Evolutionary conservation across 192 early-diverging fungal species (phyloP).

Genomic region (Coemansia sp.): DNA sequence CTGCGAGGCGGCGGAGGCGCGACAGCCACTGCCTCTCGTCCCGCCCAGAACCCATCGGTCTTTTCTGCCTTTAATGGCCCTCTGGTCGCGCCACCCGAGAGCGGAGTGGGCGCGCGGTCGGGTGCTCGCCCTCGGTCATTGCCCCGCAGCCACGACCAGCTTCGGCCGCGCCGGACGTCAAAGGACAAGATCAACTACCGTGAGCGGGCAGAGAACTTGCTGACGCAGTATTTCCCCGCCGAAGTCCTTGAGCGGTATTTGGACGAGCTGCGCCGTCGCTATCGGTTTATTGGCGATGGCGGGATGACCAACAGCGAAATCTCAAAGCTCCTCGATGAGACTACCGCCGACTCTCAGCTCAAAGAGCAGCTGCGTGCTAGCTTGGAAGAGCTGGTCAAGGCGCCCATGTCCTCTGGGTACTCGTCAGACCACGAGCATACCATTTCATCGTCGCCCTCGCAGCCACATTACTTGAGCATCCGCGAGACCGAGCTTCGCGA

Average conservation of each 20-base stretch:
- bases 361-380: constrained; percentile 56
- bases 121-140: constrained; percentile 27
- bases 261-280: constrained; percentile 52
- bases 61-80: constrained; percentile 53
- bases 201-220: constrained; percentile 47
- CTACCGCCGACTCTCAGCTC: constrained; percentile 35
- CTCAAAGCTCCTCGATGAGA: constrained; percentile 36
- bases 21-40: constrained; percentile 7
- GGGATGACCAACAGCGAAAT: constrained; percentile 51
- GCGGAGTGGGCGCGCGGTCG: constrained; percentile 5
- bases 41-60: constrained; percentile 3
- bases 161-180: constrained; percentile 28
- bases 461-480: constrained; percentile 46
- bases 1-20: constrained; percentile 39
- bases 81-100: constrained; percentile 49
- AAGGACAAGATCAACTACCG: constrained; percentile 53
- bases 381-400: constrained; percentile 38
- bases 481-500: constrained; percentile 54
- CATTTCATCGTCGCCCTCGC: constrained; percentile 24
- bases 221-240: constrained; percentile 53
- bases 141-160: constrained; percentile 24
- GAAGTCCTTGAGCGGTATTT: constrained; percentile 46
- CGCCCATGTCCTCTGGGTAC: constrained; percentile 21
- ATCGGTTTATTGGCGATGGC: constrained; percentile 53
- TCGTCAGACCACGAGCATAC: constrained; percentile 47